Evolutionary conservation across 192 early-diverging fungal genomes (phyloP).

Genomic region (Geranomyces michiganensis): DNA sequence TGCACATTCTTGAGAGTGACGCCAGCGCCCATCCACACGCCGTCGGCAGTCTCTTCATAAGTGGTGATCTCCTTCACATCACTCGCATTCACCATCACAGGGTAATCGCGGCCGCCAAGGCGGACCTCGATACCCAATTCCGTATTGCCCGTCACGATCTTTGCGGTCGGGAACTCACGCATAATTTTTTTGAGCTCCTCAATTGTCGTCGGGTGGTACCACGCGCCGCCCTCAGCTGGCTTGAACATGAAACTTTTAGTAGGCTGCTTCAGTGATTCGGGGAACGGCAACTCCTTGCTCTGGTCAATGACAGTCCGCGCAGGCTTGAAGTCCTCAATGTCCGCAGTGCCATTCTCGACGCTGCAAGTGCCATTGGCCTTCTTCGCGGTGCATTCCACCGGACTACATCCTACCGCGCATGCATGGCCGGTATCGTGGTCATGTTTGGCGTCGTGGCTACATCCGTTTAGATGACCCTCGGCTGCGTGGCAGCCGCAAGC

Average conservation of each 20-base stretch:
- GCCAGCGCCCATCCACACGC: slow-evolving; percentile 60
- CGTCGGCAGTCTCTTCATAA: slow-evolving; percentile 41
- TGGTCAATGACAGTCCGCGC: slow-evolving; percentile 3
- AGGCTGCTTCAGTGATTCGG: slow-evolving; percentile 25
- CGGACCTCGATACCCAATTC: slow-evolving; percentile 79
- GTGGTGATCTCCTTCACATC: slow-evolving; percentile 72
- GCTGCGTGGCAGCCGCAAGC: neutral
- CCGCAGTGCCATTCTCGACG: slow-evolving; percentile 22
- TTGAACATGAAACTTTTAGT: slow-evolving; percentile 51
- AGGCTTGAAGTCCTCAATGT: slow-evolving; percentile 43
- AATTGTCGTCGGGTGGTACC: slow-evolving; percentile 52
- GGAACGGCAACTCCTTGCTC: slow-evolving; percentile 32
- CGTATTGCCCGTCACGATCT: slow-evolving; percentile 82
- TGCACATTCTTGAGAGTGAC: slow-evolving; percentile 68
- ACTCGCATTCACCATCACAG: slow-evolving; percentile 63
- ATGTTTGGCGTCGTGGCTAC: neutral
- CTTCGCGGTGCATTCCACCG: slow-evolving; percentile 22
- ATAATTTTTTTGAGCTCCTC: slow-evolving; percentile 33
- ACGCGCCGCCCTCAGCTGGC: slow-evolving; percentile 46
- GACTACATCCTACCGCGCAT: slow-evolving; percentile 26
- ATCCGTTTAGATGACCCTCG: neutral
- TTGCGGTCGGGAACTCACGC: slow-evolving; percentile 63
- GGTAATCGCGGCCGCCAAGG: slow-evolving; percentile 72
- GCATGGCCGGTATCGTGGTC: slow-evolving; percentile 17
- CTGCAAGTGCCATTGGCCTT: slow-evolving; percentile 33